Conservation (phyloP, 2,329 filamentous ascomycete genomes). For the Exophiala viscosa region DNA sequence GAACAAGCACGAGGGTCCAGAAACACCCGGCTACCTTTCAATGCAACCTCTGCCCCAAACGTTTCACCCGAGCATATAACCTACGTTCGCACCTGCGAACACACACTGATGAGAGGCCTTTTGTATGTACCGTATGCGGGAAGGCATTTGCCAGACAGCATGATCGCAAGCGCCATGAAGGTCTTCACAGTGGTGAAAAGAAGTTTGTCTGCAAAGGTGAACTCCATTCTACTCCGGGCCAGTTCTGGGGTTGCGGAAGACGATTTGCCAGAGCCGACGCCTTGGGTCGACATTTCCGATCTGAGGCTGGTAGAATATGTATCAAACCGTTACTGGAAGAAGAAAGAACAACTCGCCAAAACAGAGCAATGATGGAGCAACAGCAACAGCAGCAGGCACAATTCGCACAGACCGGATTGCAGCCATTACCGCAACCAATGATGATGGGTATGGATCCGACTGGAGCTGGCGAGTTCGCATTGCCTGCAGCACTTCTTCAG, state of each 20-base stretch:
- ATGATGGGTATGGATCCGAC: conserved; percentile 59
- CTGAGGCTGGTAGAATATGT: conserved; percentile 90
- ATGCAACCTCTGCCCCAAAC: conserved; percentile 87
- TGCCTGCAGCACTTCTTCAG: conserved; percentile 83
- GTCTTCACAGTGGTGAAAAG: conserved; percentile 94
- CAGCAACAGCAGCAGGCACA: conserved; percentile 58
- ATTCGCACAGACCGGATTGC: conserved; percentile 47
- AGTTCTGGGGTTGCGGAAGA: conserved; percentile 87
- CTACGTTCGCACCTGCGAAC: conserved; percentile 91
- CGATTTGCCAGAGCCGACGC: conserved; percentile 94
- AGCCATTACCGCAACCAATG: conserved; percentile 56
- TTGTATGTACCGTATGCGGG: conserved; percentile 93
- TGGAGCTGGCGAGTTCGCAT: conserved; percentile 57
- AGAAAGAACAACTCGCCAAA: conserved; percentile 78
- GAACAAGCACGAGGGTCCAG: conserved; percentile 73
- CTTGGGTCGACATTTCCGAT: conserved; percentile 88
- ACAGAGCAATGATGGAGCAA: conserved; percentile 68
- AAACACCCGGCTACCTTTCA: conserved; percentile 98
- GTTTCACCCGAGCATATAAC: conserved; percentile 95
- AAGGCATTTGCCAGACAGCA: conserved; percentile 98
- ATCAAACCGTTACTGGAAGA: conserved; percentile 97
- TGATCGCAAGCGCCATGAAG: conserved; percentile 94
- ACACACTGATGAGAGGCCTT: conserved; percentile 94
- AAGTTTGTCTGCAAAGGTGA: conserved; percentile 96
- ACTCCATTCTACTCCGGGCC: conserved; percentile 64